Conservation (phyloP, 2,329 filamentous ascomycete genomes). For the Gyromitra esculenta region DNA sequence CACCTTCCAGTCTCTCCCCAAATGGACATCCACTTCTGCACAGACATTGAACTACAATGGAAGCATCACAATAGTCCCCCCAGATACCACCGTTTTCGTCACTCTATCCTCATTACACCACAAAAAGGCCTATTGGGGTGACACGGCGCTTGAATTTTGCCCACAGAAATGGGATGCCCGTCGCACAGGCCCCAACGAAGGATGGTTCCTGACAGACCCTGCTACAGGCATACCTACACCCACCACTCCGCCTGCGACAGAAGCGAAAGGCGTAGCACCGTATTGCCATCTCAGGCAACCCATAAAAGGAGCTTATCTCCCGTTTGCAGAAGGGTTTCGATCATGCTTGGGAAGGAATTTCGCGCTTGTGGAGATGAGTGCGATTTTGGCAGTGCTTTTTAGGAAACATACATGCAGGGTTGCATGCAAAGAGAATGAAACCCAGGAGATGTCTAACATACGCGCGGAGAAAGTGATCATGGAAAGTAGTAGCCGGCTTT, state of each 20-base stretch:
- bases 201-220: slow-evolving; percentile 29
- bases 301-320: slow-evolving; percentile 65
- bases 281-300: slow-evolving; percentile 63
- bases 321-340: slow-evolving; percentile 69
- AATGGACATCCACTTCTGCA: slow-evolving; percentile 14
- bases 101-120: slow-evolving; percentile 32
- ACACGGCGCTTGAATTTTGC: slow-evolving; percentile 15
- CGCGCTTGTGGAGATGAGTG: slow-evolving; percentile 69
- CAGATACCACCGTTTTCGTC: slow-evolving; percentile 12
- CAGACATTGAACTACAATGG: slow-evolving; percentile 24
- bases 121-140: slow-evolving; percentile 47
- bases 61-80: slow-evolving; percentile 12
- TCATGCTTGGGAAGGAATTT: slow-evolving; percentile 70
- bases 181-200: slow-evolving; percentile 14
- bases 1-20: slow-evolving; percentile 27
- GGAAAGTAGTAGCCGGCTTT: slow-evolving; percentile 67
- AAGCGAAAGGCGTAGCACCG: slow-evolving; percentile 59
- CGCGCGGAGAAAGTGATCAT: slow-evolving; percentile 59
- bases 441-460: slow-evolving; percentile 28
- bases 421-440: slow-evolving; percentile 21
- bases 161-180: slow-evolving; percentile 44
- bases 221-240: slow-evolving; percentile 12
- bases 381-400: slow-evolving; percentile 63
- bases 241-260: slow-evolving; percentile 13
- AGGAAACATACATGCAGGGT: slow-evolving; percentile 15